These are phyloP conservation scores for Avena sativa DNA, from an alignment of 176 grass and related monocot species.

Conservation along the genomic window DNA sequence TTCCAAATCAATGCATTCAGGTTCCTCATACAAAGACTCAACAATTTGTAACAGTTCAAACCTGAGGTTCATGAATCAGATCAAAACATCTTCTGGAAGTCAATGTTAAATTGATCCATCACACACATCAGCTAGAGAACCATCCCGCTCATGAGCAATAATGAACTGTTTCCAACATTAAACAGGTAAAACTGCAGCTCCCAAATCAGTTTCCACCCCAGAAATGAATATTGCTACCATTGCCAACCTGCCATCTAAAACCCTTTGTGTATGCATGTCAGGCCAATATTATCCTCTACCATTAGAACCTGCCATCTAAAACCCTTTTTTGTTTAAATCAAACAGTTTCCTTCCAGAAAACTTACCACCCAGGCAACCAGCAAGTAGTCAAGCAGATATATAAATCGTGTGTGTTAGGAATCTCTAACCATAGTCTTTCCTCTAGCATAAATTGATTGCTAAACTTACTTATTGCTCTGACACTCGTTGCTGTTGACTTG, in stretches of 20 bases:
- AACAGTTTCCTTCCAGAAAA: slow-evolving; percentile 13
- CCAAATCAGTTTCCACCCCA: background rate
- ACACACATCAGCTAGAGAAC: background rate
- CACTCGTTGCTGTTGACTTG: slow-evolving; percentile 20
- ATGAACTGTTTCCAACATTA: background rate
- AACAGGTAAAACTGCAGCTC: slow-evolving; percentile 13
- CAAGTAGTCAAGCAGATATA: background rate
- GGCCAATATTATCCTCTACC: slow-evolving; percentile 4
- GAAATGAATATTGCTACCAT: background rate
- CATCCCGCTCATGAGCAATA: slow-evolving; percentile 13
- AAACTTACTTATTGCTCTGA: slow-evolving; percentile 19
- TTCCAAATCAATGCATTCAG: background rate
- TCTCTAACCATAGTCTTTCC: slow-evolving; percentile 12
- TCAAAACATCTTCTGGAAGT: background rate
- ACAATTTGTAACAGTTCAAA: background rate
- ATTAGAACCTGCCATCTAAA: background rate
- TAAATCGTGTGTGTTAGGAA: background rate
- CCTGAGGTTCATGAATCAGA: background rate
- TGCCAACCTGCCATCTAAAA: slow-evolving; percentile 12
- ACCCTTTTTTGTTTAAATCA: slow-evolving; percentile 1
- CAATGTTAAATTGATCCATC: slow-evolving; percentile 7
- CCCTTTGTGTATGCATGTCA: background rate
- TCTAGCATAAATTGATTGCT: slow-evolving; percentile 23
- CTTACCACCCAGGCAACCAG: background rate
- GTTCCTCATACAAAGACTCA: background rate